Conservation (phyloP, 1,284 basidiomycete species). For the Naganishia sp. region DNA sequence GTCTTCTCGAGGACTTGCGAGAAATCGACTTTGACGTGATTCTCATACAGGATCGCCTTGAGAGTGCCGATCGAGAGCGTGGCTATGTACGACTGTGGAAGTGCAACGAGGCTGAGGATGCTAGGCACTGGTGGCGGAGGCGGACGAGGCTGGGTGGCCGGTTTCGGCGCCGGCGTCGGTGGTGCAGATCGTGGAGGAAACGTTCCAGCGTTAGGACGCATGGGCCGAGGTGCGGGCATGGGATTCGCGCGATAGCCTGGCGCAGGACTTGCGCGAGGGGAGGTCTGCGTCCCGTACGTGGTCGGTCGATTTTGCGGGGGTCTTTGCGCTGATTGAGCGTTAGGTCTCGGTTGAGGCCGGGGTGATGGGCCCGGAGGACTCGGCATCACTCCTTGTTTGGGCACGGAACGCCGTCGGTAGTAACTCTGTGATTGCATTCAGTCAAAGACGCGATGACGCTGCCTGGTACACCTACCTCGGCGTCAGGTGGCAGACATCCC, state of each 20-base stretch:
- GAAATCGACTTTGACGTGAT: conserved; percentile 54
- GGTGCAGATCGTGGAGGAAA: conserved; percentile 52
- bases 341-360: conserved; percentile 29
- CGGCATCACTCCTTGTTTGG: conserved; percentile 38
- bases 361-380: conserved; percentile 35
- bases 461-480: conserved; percentile 43
- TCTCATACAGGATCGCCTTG: conserved; percentile 71
- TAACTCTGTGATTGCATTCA: conserved; percentile 40
- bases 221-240: conserved; percentile 37
- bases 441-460: background rate
- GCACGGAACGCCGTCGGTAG: conserved; percentile 49
- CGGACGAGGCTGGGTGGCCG: conserved; percentile 15
- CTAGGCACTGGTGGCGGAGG: conserved; percentile 56
- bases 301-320: conserved; percentile 29
- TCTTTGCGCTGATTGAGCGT: conserved; percentile 30
- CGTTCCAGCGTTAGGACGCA: conserved; percentile 51
- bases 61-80: conserved; percentile 66
- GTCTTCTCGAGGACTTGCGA: conserved; percentile 54
- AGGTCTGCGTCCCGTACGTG: conserved; percentile 35
- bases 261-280: conserved; percentile 26
- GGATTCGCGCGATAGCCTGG: conserved; percentile 26
- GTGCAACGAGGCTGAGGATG: conserved; percentile 66
- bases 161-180: conserved; percentile 28
- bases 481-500: conserved; percentile 47
- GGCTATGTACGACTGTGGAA: conserved; percentile 62